A percentile compares a stretch with the other conserved stretches of the same genome.
Evolutionary conservation across 2,329 filamentous ascomycete genomes (phyloP).

Genomic region (Zopfia rhizophila): DNA sequence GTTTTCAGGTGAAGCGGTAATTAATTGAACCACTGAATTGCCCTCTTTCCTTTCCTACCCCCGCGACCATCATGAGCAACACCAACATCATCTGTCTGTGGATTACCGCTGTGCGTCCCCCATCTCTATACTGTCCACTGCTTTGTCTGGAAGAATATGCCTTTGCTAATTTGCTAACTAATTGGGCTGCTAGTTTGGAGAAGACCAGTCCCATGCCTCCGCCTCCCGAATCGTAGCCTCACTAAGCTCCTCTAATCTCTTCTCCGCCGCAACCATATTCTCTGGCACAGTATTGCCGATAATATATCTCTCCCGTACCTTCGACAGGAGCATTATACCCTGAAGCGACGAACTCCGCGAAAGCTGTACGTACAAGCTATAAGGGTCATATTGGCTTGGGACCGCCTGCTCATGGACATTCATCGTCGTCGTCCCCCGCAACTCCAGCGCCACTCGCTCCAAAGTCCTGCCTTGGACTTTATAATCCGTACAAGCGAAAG

Average conservation of each 20-base stretch:
- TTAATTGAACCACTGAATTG: too few relatives aligned
- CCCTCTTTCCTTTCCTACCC: too few relatives aligned
- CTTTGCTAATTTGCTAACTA: too few relatives aligned
- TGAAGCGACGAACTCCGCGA: slow-evolving; percentile 3
- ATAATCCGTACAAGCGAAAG: slow-evolving; percentile 8
- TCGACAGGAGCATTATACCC: slow-evolving; percentile 8
- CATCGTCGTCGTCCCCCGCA: slow-evolving; percentile 6
- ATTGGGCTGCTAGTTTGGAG: too few relatives aligned
- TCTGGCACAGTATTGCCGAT: slow-evolving; percentile 6
- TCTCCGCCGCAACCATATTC: slow-evolving; percentile 11
- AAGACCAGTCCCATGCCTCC: slow-evolving; percentile 1
- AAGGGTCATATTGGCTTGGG: slow-evolving; percentile 7
- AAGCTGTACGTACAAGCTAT: slow-evolving; percentile 9
- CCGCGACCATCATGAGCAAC: too few relatives aligned
- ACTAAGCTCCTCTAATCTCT: slow-evolving; percentile 8
- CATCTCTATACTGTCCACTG: too few relatives aligned
- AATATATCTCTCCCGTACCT: slow-evolving; percentile 6
- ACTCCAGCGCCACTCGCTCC: slow-evolving; percentile 9
- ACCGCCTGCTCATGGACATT: slow-evolving; percentile 3
- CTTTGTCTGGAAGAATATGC: too few relatives aligned
- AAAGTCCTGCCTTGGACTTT: slow-evolving; percentile 9
- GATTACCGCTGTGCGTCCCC: too few relatives aligned
- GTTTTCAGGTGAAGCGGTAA: too few relatives aligned
- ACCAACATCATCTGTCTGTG: too few relatives aligned
- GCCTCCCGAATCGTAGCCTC: slow-evolving; percentile 8